These are phyloP conservation scores for Erodium trifolium DNA, from an alignment of 441 rosid species.

Conservation along the genomic window DNA sequence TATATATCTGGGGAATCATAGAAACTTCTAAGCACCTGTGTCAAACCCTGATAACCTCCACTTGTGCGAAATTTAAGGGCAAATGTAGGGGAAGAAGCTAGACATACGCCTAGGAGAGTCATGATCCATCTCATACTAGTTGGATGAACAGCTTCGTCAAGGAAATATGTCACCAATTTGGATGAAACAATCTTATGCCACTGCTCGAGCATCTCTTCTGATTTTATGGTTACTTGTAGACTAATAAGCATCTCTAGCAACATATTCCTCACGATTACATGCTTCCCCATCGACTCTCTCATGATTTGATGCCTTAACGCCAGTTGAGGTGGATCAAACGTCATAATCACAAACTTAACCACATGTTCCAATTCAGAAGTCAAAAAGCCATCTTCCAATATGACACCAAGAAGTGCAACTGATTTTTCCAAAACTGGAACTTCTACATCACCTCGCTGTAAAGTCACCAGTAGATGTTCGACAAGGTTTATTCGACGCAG, in stretches of 20 bases:
- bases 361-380: constrained; percentile 95
- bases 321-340: constrained; percentile 95
- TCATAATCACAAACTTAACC: constrained; percentile 94
- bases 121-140: constrained; percentile 99
- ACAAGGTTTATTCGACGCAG: constrained; percentile 95
- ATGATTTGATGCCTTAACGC: constrained; percentile 55
- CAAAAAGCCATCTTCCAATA: constrained; percentile 96
- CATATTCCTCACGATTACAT: constrained; percentile 98
- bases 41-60: constrained; percentile 94
- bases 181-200: constrained; percentile 99
- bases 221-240: constrained; percentile 92
- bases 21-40: constrained; percentile 88
- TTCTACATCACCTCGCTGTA: constrained; percentile 99
- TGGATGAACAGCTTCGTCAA: constrained; percentile 99
- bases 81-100: constrained; percentile 93
- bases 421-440: constrained; percentile 94
- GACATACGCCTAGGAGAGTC: constrained; percentile 98
- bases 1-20: constrained; percentile 99
- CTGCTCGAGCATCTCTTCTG: constrained; percentile 96
- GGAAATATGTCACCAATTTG: constrained; percentile 89
- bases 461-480: constrained; percentile 87
- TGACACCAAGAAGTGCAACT: constrained; percentile 96
- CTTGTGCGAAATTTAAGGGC: constrained; percentile 89
- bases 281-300: constrained; percentile 96
- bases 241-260: constrained; percentile 98